Base-by-base conservation (phyloP, 163 green algal species). In the Trebouxia gelatinosa region DNA sequence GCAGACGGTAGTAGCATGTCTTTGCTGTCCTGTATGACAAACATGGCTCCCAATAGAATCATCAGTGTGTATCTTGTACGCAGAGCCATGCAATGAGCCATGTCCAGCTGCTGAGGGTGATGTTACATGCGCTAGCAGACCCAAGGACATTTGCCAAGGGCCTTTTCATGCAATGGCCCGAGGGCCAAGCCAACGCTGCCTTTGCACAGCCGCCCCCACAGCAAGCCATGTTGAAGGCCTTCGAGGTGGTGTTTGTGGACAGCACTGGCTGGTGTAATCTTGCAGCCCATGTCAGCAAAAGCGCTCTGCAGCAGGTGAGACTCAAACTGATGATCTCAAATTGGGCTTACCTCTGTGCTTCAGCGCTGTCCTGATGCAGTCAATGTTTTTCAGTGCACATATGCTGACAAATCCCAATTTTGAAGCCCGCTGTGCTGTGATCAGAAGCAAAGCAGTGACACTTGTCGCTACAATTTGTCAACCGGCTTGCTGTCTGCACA, bases 201-300 rank as follows among this genome's bases (percentile, higher is more conserved):
- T 38, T 34, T n/a, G 21, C 16, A 34, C 67, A 35, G 31, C 65
- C 29, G 38, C 72, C 70, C 34, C 34, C 65, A 16, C 61, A 43
- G 7, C 19, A 51, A 21, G 70, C 43, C 23, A 78, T 78, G 46
- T 32, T 37, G 39, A 61, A 76, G 43, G 46, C 28, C 17, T 83
- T 79, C 59, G 75, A 67, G 11, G 85, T 85, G 2, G 78, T 90
- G 62, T 81, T 92, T 51, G 65, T 92, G 48, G 90, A 93, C 61
- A 31, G 46, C 38, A 84, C 54, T 28, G 90, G 90, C 58, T 91
- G 82, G 81, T 75, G 86, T 19, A 91, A 91, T 66, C 62, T 88
- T 37, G 80, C 64, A n/a, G 78, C 74, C 0, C n/a, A 40, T 26
- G 72, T 93, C 28, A 85, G 80, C 13, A 77, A 66, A 9, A 83